A percentile compares a stretch with the other conserved stretches of the same genome.
Evolutionary conservation across 75 land plant genomes (phyloP).

Genomic region (Picea sitchensis): DNA sequence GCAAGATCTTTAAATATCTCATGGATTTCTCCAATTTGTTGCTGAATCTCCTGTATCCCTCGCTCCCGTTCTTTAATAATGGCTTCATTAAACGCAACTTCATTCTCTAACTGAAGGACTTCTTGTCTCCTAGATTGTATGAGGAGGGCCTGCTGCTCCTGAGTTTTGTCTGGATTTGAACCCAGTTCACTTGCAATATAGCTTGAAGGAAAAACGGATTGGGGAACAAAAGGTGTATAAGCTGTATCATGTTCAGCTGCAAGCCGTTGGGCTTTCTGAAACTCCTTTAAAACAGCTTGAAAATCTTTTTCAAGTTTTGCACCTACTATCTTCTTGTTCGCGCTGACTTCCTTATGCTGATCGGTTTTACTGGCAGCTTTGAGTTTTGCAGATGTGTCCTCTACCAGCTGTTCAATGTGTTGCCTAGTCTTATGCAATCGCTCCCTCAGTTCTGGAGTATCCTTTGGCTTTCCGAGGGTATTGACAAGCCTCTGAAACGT

Average conservation of each 20-base stretch:
- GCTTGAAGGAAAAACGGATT: conserved; percentile 18
- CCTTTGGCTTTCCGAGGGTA: conserved; percentile 71
- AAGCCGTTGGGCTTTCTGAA: no score
- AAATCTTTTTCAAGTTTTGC: no score
- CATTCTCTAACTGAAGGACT: conserved; percentile 55
- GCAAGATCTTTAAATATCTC: conserved; percentile 95
- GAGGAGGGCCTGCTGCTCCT: conserved; percentile 46
- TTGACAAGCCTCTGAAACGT: conserved; percentile 67
- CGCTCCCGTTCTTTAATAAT: conserved; percentile 87
- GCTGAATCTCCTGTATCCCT: conserved; percentile 83
- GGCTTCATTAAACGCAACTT: conserved; percentile 69
- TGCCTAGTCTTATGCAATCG: not conserved
- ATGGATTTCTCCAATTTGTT: conserved; percentile 87
- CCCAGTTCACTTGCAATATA: conserved; percentile 33
- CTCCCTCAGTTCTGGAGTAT: conserved; percentile 53
- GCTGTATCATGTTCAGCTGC: conserved; percentile 58
- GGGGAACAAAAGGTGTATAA: conserved; percentile 27
- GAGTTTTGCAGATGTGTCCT: no score
- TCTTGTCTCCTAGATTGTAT: conserved; percentile 54
- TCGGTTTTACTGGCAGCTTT: no score
- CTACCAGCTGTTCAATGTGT: no score
- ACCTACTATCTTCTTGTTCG: no score
- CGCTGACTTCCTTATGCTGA: no score
- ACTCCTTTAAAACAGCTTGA: no score
- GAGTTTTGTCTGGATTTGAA: conserved; percentile 20